A percentile compares a stretch with the other conserved stretches of the same genome.
Evolutionary conservation across 1,139 yeast genomes (phyloP).

Genomic region (Debaryomyces subglobosus): DNA sequence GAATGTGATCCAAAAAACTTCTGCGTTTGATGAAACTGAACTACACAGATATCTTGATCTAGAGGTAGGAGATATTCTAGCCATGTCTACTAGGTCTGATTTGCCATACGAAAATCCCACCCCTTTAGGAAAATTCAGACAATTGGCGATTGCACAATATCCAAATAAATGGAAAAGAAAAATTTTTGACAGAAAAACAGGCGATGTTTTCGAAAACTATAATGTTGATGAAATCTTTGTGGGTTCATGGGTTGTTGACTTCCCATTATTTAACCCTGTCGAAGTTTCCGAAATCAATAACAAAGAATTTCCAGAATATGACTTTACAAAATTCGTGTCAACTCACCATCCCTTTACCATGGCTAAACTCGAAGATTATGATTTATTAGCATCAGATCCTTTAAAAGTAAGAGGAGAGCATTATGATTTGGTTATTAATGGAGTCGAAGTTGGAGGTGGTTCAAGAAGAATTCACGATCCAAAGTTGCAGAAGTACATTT

Average conservation of each 20-base stretch:
- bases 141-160: conserved; percentile 59
- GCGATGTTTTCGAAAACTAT: conserved; percentile 19
- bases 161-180: conserved; percentile 57
- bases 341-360: conserved; percentile 98
- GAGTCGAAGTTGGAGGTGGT: conserved; percentile 97
- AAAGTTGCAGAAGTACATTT: conserved; percentile 69
- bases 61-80: conserved; percentile 71
- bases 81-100: conserved; percentile 69
- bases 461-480: conserved; percentile 93
- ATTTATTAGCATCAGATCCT: conserved; percentile 55
- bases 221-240: conserved; percentile 46
- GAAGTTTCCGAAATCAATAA: conserved; percentile 45
- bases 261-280: conserved; percentile 85
- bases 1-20: conserved; percentile 24
- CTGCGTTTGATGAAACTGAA: conserved; percentile 19
- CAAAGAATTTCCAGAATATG: conserved; percentile 62
- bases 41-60: conserved; percentile 44
- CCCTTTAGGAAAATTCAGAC: conserved; percentile 86
- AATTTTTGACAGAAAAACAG: conserved; percentile 22
- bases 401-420: conserved; percentile 84
- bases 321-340: conserved; percentile 52
- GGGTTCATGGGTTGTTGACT: conserved; percentile 85
- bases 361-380: conserved; percentile 75
- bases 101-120: conserved; percentile 90
- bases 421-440: conserved; percentile 90